Evolutionary conservation across 2,329 filamentous ascomycete genomes (phyloP).

Genomic region (Colletotrichum orchidophilum): DNA sequence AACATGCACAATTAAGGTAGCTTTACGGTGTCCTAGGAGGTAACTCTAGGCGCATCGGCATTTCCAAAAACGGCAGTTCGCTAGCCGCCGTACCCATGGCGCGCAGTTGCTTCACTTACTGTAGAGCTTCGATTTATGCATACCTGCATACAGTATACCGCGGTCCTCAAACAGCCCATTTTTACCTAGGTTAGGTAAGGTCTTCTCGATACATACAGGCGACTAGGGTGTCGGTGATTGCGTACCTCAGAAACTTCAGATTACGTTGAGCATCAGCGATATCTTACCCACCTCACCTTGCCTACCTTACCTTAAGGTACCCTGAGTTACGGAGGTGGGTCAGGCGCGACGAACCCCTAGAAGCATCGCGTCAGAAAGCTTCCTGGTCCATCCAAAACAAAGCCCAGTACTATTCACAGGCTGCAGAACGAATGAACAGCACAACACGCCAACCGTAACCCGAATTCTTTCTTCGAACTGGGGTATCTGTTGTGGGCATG

Average conservation of each 20-base stretch:
- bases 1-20: not conserved
- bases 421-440: not conserved
- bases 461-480: not conserved
- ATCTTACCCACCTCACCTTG: too few species aligned
- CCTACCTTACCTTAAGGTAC: not conserved
- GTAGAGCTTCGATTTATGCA: not conserved
- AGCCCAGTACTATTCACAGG: not conserved
- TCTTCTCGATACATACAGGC: not conserved
- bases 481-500: conserved; percentile 47
- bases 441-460: not conserved
- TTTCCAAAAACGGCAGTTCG: not conserved
- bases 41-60: not conserved
- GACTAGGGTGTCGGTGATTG: too few species aligned
- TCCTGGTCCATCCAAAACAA: not conserved
- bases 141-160: too few species aligned
- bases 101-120: not conserved
- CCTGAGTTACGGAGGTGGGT: not conserved
- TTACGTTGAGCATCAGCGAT: too few species aligned
- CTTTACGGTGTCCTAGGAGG: not conserved
- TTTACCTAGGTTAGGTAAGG: too few species aligned
- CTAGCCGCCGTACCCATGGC: not conserved
- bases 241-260: too few species aligned
- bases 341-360: not conserved
- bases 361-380: not conserved
- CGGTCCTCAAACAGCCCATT: too few species aligned